phyloP scores from a whole-genome alignment of 768 basidiomycete genomes.

The Fomitopsis pulvina region DNA sequence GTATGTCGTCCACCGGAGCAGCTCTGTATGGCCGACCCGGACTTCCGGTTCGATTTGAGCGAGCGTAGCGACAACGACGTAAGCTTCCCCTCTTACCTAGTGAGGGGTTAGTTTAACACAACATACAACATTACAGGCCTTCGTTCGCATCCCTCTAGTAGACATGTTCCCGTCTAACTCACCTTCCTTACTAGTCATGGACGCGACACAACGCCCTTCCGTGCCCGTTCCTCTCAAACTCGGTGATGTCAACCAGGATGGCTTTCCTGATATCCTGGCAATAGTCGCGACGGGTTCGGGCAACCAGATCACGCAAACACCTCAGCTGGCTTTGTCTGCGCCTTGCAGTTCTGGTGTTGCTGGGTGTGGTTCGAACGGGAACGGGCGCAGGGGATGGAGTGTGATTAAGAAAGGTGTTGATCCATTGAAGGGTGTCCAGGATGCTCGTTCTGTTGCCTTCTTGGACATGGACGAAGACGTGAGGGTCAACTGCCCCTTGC shows the following conservation, averaged over 20 bases:
- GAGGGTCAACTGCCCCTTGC: slow-evolving; percentile 21
- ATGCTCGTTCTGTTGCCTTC: slow-evolving; percentile 74
- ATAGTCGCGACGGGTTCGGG: slow-evolving; percentile 43
- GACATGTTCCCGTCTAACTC: slow-evolving; percentile 42
- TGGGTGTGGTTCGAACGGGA: slow-evolving; percentile 49
- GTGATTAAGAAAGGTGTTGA: slow-evolving; percentile 52
- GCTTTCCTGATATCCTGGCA: slow-evolving; percentile 82
- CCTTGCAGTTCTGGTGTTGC: slow-evolving; percentile 47
- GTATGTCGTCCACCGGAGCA: slow-evolving; percentile 71
- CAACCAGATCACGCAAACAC: slow-evolving; percentile 35
- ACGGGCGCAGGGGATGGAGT: slow-evolving; percentile 58
- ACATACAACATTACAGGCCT: slow-evolving; percentile 38
- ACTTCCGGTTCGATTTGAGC: slow-evolving; percentile 71
- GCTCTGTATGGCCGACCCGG: slow-evolving; percentile 76
- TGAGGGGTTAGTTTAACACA: neutral
- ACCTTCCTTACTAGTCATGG: slow-evolving; percentile 61
- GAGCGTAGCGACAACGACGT: slow-evolving; percentile 32
- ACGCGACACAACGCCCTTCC: slow-evolving; percentile 56
- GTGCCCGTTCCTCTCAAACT: slow-evolving; percentile 75
- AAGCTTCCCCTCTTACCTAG: neutral
- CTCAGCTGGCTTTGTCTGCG: slow-evolving; percentile 57
- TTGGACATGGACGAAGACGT: slow-evolving; percentile 96
- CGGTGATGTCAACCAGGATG: slow-evolving; percentile 90
- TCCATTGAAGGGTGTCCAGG: slow-evolving; percentile 57
- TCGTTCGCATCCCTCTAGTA: slow-evolving; percentile 58